phyloP scores from a whole-genome alignment of 2,329 filamentous ascomycete species.

The Grosmannia clavigera region DNA sequence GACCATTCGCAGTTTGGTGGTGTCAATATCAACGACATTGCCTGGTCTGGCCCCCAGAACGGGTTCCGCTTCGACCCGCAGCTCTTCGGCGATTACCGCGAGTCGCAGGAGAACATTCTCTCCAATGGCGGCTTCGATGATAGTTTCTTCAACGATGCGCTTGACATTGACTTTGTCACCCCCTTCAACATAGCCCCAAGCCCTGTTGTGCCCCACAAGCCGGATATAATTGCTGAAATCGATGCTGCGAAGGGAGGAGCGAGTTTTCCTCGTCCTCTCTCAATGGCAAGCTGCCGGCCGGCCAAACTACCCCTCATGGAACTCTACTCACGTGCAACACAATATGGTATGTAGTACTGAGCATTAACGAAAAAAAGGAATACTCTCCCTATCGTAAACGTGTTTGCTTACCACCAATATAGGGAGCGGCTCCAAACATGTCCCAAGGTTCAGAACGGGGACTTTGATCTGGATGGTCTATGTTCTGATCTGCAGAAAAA shows the following conservation, averaged over 20 bases:
- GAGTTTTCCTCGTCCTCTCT: slow-evolving; percentile 24
- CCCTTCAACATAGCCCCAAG: slow-evolving; percentile 59
- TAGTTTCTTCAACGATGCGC: slow-evolving; percentile 59
- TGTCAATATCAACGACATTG: slow-evolving; percentile 45
- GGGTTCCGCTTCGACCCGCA: slow-evolving; percentile 82
- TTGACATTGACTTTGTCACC: slow-evolving; percentile 68
- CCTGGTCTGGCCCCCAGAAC: slow-evolving; percentile 70
- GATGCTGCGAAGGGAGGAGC: slow-evolving; percentile 61
- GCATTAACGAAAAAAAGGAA: background rate
- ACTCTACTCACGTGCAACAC: slow-evolving; percentile 69
- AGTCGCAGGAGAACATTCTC: slow-evolving; percentile 73
- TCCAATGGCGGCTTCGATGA: slow-evolving; percentile 58
- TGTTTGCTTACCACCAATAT: slow-evolving; percentile 6
- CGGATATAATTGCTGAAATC: slow-evolving; percentile 64
- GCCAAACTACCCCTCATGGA: background rate
- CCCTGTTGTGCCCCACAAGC: slow-evolving; percentile 34
- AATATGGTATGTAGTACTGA: slow-evolving; percentile 60
- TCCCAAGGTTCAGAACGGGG: slow-evolving; percentile 76
- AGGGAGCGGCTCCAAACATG: slow-evolving; percentile 88
- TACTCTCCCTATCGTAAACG: background rate
- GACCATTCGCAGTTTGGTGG: slow-evolving; percentile 26
- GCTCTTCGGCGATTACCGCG: slow-evolving; percentile 83
- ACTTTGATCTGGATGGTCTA: slow-evolving; percentile 85
- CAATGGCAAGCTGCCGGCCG: slow-evolving; percentile 5
- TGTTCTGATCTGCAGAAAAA: slow-evolving; percentile 92